Conservation (phyloP, 2,329 filamentous ascomycete species). For the Pseudonectria foliicola region DNA sequence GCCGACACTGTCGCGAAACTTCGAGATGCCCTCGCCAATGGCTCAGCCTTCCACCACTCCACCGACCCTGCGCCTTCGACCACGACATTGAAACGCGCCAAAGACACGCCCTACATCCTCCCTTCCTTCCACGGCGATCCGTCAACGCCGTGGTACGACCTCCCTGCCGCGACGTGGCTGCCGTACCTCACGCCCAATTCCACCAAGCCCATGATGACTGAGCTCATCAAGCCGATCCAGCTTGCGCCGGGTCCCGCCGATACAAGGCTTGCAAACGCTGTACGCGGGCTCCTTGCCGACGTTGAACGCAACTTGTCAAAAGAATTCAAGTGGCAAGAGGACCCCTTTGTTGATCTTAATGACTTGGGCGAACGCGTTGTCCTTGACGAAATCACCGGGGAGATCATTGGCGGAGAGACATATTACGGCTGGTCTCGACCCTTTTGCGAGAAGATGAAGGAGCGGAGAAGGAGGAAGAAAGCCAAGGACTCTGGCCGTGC, state of each 20-base stretch:
- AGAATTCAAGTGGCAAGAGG: constrained; percentile 39
- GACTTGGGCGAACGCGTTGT: constrained; percentile 65
- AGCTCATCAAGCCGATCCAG: constrained; percentile 63
- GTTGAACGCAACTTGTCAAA: constrained; percentile 61
- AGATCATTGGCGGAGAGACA: constrained; percentile 59
- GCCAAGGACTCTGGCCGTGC: constrained; percentile 19
- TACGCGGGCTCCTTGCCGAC: constrained; percentile 64
- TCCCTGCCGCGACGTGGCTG: constrained; percentile 76
- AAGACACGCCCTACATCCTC: constrained; percentile 60
- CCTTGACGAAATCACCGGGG: constrained; percentile 58
- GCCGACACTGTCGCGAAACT: constrained; percentile 48
- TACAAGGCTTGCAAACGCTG: constrained; percentile 55
- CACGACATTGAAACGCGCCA: constrained; percentile 35
- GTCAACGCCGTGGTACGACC: constrained; percentile 68
- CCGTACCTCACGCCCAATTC: constrained; percentile 73
- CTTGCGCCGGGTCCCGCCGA: constrained; percentile 63
- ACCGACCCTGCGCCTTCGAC: constrained; percentile 14
- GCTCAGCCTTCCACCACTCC: constrained; percentile 17
- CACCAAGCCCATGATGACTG: constrained; percentile 63
- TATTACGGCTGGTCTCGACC: constrained; percentile 83
- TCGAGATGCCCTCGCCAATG: constrained; percentile 46
- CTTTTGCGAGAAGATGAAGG: constrained; percentile 78
- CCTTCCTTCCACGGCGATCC: constrained; percentile 72
- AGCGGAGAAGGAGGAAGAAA: constrained; percentile 33
- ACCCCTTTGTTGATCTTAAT: constrained; percentile 56